A percentile compares a stretch with the other conserved stretches of the same genome.
phyloP scores from a whole-genome alignment of 306 rosid genomes.

The Quercus dentata region DNA sequence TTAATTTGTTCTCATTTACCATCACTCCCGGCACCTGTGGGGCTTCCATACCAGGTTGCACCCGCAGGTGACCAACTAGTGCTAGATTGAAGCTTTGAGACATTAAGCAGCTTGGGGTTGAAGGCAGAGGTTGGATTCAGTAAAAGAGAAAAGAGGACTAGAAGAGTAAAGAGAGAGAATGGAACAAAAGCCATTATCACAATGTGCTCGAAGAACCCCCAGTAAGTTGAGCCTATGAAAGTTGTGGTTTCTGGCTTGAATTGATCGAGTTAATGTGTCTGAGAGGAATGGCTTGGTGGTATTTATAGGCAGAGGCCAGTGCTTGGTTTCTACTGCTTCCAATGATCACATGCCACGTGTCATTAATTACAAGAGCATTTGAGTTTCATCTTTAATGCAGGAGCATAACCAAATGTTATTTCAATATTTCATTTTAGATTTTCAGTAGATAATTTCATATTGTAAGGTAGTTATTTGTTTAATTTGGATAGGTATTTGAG shows the following conservation, averaged over 20 bases:
- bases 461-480: no score
- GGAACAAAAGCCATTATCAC: constrained; percentile 11
- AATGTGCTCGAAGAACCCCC: neutral
- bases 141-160: constrained; percentile 3
- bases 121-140: constrained; percentile 24
- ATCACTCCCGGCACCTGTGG: constrained; percentile 34
- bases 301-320: constrained; percentile 25
- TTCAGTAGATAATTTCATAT: no score
- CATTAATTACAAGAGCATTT: neutral
- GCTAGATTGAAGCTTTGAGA: constrained; percentile 14
- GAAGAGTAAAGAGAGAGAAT: neutral
- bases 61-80: constrained; percentile 31
- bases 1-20: constrained; percentile 6
- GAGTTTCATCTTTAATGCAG: neutral
- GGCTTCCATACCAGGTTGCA: constrained; percentile 43
- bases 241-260: neutral
- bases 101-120: constrained; percentile 31
- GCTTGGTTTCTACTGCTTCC: constrained; percentile 1
- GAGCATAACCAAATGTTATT: no score
- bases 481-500: no score
- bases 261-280: neutral
- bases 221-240: neutral
- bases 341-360: constrained; percentile 5
- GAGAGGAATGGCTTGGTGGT: neutral
- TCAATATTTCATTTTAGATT: no score